Conservation (phyloP, 1,284 basidiomycete genomes). For the Cerioporus squamosus region DNA sequence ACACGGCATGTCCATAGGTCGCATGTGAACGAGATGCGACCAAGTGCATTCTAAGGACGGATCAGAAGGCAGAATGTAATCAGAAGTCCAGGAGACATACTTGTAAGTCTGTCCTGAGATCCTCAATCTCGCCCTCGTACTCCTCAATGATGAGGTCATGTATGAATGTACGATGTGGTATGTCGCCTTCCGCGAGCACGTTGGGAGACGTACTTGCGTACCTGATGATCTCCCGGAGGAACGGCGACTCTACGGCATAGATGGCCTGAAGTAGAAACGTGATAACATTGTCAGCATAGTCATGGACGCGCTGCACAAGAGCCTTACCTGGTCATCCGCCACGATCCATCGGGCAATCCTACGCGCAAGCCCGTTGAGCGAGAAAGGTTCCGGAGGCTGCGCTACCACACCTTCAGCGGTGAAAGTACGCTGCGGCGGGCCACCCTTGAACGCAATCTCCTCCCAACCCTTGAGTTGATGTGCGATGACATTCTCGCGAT, state of each 20-base stretch:
- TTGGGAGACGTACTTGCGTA: neutral
- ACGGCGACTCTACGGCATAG: neutral
- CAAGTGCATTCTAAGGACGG: slow-evolving; percentile 20
- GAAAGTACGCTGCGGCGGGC: too few species aligned
- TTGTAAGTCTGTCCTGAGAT: neutral
- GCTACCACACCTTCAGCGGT: too few species aligned
- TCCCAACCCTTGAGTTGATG: too few species aligned
- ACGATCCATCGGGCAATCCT: too few species aligned
- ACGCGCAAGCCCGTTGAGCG: too few species aligned
- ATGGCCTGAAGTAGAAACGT: neutral
- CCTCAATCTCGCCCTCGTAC: neutral
- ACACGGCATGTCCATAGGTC: slow-evolving; percentile 22
- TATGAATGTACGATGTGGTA: neutral
- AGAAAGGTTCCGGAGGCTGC: too few species aligned
- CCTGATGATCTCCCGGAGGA: neutral
- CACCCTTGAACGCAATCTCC: too few species aligned
- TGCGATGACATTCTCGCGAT: too few species aligned
- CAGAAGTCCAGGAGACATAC: neutral
- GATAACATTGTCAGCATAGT: too few species aligned
- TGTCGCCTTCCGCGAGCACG: neutral
- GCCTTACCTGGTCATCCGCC: too few species aligned
- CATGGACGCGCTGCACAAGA: too few species aligned
- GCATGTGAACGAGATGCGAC: slow-evolving; percentile 23
- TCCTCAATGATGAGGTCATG: neutral
- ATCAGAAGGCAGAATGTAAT: neutral